phyloP scores from a whole-genome alignment of 345 rosid genomes.

The rapeseed (Brassica napus) region DNA sequence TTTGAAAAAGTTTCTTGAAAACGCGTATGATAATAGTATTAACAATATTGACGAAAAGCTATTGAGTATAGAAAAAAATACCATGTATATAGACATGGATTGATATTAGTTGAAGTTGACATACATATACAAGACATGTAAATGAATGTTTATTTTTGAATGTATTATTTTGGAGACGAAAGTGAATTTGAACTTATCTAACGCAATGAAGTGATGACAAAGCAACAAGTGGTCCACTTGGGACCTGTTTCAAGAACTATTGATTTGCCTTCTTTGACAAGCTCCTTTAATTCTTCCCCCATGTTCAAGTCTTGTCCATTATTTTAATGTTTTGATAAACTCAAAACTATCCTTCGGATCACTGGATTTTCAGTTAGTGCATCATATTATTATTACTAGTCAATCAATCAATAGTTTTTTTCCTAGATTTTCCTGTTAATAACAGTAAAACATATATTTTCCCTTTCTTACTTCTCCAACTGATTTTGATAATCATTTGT shows the following conservation, averaged over 20 bases:
- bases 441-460: background rate
- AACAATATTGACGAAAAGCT: background rate
- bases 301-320: slow-evolving; percentile 12
- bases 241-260: slow-evolving; percentile 31
- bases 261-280: slow-evolving; percentile 32
- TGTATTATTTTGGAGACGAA: slow-evolving; percentile 5
- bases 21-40: background rate
- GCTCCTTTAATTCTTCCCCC: slow-evolving; percentile 24
- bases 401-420: background rate
- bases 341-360: background rate
- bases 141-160: background rate
- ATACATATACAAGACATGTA: slow-evolving; percentile 1
- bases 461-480: background rate
- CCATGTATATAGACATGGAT: background rate
- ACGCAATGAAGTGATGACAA: slow-evolving; percentile 32
- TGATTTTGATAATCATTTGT: background rate
- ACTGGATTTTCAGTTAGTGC: background rate
- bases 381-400: background rate
- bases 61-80: background rate
- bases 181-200: slow-evolving; percentile 39
- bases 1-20: background rate
- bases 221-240: slow-evolving; percentile 33
- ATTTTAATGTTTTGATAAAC: background rate
- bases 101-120: slow-evolving; percentile 21
- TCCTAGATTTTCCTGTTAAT: background rate